Base-by-base conservation (phyloP, 495 filamentous ascomycete genomes). In the Penicillium dipodomyicola region DNA sequence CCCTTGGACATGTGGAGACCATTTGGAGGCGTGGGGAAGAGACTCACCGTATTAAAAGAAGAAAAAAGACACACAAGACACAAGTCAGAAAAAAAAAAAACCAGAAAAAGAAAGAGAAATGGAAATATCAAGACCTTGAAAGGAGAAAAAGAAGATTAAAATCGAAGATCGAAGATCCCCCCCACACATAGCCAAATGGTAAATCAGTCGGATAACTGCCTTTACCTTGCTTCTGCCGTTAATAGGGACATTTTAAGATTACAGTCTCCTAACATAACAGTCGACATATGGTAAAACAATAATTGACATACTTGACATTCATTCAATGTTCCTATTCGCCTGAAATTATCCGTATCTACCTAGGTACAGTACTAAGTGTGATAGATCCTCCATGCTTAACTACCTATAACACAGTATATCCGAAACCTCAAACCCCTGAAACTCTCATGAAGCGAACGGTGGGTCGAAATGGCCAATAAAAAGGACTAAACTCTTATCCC, bases 1-100 rank as follows among this genome's bases (percentile, higher is more conserved):
- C 65, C 65, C 58, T 68, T 66, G 63, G 60, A 58, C 63, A 45
- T 61, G 65, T 66, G 65, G 63, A 66, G 65, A 64, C 59, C 52
- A 35, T 15, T 65, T 53, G 54, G 54, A 58, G 47, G 57, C 56
- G 60, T 59, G 60, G 65, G 58, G 54, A 62, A 62, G 12, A 35
- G 9, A 65, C 60, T 60, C 39, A 68, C 60, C 23, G 40, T 39
- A 27, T 12, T 12, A 5, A 33, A 33, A 33, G 14, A 14, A 12
- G 14, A 33, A 14, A 12, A 12, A 14, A 33, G 1, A 2, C 20
- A 12, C 30, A 33, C 30, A 33, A 12, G 11, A 33, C 30, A 33
- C 30, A 33, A 30, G 33, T 23, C 42, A 22, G n/a, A 47, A 32
- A 20, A 55, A 27, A 43, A n/a, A 20, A 29, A 23, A 48, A 6